phyloP scores from a whole-genome alignment of 2,329 filamentous ascomycete species.

The Ophiostoma perfectum region DNA sequence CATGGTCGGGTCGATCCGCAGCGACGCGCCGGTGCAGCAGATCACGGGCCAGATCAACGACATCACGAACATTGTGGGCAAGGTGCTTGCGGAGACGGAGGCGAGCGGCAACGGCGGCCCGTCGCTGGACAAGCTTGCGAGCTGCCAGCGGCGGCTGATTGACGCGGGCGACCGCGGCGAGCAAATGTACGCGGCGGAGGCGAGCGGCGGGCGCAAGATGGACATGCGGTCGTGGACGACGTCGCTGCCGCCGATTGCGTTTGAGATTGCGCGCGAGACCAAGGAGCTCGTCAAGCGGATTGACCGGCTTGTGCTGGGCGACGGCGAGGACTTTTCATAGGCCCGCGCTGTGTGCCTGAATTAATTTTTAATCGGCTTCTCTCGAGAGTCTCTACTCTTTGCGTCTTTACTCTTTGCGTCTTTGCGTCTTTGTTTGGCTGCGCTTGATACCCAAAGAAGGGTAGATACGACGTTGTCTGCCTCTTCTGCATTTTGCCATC shows the following conservation, averaged over 20 bases:
- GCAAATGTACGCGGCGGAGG: conserved; percentile 48
- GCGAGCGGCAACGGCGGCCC: conserved; percentile 47
- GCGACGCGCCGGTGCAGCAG: conserved; percentile 56
- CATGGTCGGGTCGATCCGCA: conserved; percentile 68
- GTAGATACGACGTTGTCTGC: too few relatives aligned
- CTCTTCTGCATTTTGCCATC: too few relatives aligned
- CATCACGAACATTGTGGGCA: conserved; percentile 65
- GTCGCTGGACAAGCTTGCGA: conserved; percentile 50
- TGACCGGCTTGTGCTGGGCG: conserved; percentile 29
- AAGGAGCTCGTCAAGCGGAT: conserved; percentile 58
- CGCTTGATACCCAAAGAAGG: too few relatives aligned
- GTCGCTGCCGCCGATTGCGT: conserved; percentile 75
- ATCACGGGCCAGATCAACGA: conserved; percentile 65
- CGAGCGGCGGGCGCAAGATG: conserved; percentile 46
- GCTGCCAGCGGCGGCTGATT: conserved; percentile 60
- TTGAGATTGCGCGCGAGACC: conserved; percentile 75
- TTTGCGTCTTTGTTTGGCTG: not conserved
- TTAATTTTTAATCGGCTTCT: not conserved
- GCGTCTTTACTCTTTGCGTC: not conserved
- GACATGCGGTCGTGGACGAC: conserved; percentile 62
- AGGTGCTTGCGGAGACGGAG: conserved; percentile 63
- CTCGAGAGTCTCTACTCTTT: not conserved
- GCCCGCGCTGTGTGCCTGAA: not conserved
- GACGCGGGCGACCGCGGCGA: conserved; percentile 58
- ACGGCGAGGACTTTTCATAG: conserved; percentile 31